Evolutionary conservation across 768 basidiomycete species (phyloP).

Genomic region (Wakefieldia striispora): DNA sequence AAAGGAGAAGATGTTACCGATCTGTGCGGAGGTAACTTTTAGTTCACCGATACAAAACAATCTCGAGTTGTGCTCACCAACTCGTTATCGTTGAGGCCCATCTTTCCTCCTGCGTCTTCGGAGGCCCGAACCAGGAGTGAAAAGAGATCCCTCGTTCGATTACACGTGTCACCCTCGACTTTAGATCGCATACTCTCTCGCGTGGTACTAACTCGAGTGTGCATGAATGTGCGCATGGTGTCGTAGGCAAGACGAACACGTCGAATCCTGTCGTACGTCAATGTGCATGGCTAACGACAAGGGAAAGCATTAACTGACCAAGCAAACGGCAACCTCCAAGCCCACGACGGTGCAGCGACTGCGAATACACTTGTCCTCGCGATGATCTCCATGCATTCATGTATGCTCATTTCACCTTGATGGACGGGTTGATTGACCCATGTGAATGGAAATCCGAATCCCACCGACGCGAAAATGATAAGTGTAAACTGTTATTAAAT

Average conservation of each 20-base stretch:
- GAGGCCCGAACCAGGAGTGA: constrained; percentile 20
- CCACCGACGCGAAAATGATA: constrained; percentile 21
- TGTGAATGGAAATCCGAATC: constrained; percentile 24
- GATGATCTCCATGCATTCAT: constrained; percentile 20
- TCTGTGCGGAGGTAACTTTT: constrained; percentile 29
- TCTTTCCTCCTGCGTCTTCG: constrained; percentile 17
- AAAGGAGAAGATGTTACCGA: constrained; percentile 51
- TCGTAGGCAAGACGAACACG: constrained; percentile 21
- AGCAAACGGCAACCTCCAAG: constrained; percentile 22
- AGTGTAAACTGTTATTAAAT: constrained; percentile 16
- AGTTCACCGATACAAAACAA: not conserved
- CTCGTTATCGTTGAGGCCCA: constrained; percentile 15
- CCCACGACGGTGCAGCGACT: constrained; percentile 17
- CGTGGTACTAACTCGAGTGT: constrained; percentile 5
- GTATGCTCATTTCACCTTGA: constrained; percentile 17
- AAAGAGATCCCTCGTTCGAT: constrained; percentile 20
- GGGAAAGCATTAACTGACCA: constrained; percentile 4
- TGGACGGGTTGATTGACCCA: constrained; percentile 17
- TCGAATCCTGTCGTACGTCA: constrained; percentile 12
- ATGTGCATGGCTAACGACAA: not conserved
- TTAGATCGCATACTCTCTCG: constrained; percentile 12
- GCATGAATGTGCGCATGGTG: constrained; percentile 22
- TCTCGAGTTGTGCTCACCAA: constrained; percentile 7
- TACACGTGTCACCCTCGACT: not conserved
- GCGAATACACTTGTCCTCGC: constrained; percentile 14